phyloP scores from a whole-genome alignment of 2,329 filamentous ascomycete species.

The Paraconiothyrium sp. region DNA sequence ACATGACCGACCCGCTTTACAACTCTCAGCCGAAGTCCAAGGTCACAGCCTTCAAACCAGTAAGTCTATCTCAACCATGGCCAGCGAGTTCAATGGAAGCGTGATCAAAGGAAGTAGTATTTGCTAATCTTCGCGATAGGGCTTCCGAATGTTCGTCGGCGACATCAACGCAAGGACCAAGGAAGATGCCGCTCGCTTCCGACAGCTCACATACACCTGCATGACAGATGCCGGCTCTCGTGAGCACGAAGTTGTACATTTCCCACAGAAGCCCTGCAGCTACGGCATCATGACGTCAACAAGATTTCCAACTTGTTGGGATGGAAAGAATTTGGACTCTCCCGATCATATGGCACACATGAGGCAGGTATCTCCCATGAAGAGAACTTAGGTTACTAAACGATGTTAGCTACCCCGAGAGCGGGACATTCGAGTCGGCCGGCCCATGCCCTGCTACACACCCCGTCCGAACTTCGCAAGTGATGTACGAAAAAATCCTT shows the following conservation, averaged over 20 bases:
- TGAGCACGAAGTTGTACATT: conserved; percentile 45
- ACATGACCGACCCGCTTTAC: conserved; percentile 29
- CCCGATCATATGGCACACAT: conserved; percentile 61
- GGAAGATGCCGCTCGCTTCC: conserved; percentile 44
- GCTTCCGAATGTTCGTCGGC: conserved; percentile 31
- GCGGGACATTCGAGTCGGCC: conserved; percentile 24
- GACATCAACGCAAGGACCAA: conserved; percentile 39
- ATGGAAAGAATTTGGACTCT: conserved; percentile 64
- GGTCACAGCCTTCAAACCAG: conserved; percentile 28
- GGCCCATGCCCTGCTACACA: conserved; percentile 25
- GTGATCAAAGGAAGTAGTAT: not conserved
- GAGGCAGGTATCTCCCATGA: conserved; percentile 7
- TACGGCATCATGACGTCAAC: conserved; percentile 43
- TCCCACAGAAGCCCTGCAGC: conserved; percentile 55
- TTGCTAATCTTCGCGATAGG: conserved; percentile 11
- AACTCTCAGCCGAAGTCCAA: conserved; percentile 27
- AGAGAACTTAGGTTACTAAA: conserved; percentile 55
- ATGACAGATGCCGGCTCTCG: conserved; percentile 36
- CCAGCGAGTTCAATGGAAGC: not conserved
- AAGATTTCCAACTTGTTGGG: conserved; percentile 48
- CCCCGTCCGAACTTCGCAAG: conserved; percentile 26
- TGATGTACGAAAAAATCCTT: conserved; percentile 18
- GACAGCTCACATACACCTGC: conserved; percentile 56
- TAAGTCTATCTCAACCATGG: conserved; percentile 12
- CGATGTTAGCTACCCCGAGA: conserved; percentile 59